Evolutionary conservation across 192 early-diverging fungal genomes (phyloP), one percentile per base, ranked within the genome.

Genomic region (Blastocladiella britannica): DNA sequence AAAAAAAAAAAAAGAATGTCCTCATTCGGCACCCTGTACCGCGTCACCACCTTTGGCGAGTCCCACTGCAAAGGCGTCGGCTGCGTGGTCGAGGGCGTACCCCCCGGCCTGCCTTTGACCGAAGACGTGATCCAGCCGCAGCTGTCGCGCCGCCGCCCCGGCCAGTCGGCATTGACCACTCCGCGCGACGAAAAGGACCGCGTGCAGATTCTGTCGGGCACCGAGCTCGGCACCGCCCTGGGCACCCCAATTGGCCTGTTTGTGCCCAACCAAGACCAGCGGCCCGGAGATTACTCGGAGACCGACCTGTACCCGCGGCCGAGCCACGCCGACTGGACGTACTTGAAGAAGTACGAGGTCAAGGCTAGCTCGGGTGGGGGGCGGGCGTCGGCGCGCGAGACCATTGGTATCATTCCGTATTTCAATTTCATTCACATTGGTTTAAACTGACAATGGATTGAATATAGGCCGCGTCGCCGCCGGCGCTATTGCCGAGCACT

Each of bases 51-150:
- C 29, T 95, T 83, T 70, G 93, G 93, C 60, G 93, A 97, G 72
- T 94, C 91, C 29, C 94, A 97, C 75, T 96, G 94, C 74, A 95
- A 93, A 62, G 91, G 82, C 18, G 92, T 97, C 6, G 92, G 92
- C 54, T 91, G 90, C 56, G 91, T 97, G 60, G 73, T 97, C 58
- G 94, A 97, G 63, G 91, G 91, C 53, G 83, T 82, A 59, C 94
- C 94, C 25, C 94, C 94, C 4, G 92, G 94, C n/a, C 70, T 97
- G 58, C 73, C 79, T 28, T 65, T 97, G 56, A 84, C 78, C 30
- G 94, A 94, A 70, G 73, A 62, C 52, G 92, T 96, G 63, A 84
- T 97, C 61, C 94, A 96, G 65, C 78, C 81, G 55, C 91, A 94
- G 67, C 72, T 97, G 29, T 86, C 77, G 23, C 72, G 94, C n/a